Percentiles rank a stretch among this genome's conserved stretches.
phyloP scores from a whole-genome alignment of 2,329 filamentous ascomycete species.

The Pseudogymnoascus sp. region DNA sequence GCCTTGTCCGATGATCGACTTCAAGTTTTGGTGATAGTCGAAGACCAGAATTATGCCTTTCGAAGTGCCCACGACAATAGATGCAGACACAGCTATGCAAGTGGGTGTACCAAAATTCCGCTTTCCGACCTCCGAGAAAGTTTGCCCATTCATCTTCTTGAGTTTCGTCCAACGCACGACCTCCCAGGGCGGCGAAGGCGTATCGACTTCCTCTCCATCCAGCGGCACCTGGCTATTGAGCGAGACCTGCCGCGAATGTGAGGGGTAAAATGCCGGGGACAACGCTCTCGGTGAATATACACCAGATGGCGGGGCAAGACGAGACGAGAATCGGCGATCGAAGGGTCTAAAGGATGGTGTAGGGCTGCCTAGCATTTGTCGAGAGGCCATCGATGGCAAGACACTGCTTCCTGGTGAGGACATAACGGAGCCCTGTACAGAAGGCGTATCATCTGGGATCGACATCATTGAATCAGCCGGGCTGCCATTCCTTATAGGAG shows the following conservation, averaged over 20 bases:
- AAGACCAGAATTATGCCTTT: slow-evolving; percentile 94
- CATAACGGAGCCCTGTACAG: slow-evolving; percentile 57
- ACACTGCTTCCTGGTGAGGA: slow-evolving; percentile 68
- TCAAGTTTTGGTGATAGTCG: slow-evolving; percentile 93
- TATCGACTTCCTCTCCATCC: slow-evolving; percentile 58
- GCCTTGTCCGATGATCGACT: slow-evolving; percentile 85
- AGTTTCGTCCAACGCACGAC: slow-evolving; percentile 94
- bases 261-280: slow-evolving; percentile 62
- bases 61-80: slow-evolving; percentile 83
- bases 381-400: slow-evolving; percentile 59
- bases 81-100: slow-evolving; percentile 78
- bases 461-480: slow-evolving; percentile 62
- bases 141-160: slow-evolving; percentile 78
- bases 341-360: slow-evolving; percentile 86
- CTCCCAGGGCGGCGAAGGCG: slow-evolving; percentile 81
- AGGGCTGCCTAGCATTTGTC: slow-evolving; percentile 58
- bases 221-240: slow-evolving; percentile 60
- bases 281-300: slow-evolving; percentile 56
- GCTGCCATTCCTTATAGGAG: slow-evolving; percentile 53
- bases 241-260: slow-evolving; percentile 75
- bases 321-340: slow-evolving; percentile 87
- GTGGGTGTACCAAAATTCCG: slow-evolving; percentile 89
- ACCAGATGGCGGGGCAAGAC: slow-evolving; percentile 57
- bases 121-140: slow-evolving; percentile 86
- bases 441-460: slow-evolving; percentile 76